Evolutionary conservation across 257 asterid species (phyloP), one percentile per base, ranked within the genome.

Genomic region (Parsonsia alboflavescens): DNA sequence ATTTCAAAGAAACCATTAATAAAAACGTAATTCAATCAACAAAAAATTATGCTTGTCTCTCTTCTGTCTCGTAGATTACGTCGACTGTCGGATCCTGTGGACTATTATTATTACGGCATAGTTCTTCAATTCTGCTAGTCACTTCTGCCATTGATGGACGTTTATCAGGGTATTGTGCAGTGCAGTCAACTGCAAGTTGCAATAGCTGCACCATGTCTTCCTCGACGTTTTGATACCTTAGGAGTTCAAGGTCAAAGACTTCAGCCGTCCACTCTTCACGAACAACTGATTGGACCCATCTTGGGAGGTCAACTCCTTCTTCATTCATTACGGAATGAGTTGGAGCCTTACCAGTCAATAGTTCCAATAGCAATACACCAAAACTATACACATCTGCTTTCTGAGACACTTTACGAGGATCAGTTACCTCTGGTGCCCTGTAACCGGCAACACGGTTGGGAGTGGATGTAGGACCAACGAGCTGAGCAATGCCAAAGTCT

Each of bases 161-260:
- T 44, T 82, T 83, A 68, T 87, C 89, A 0, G 89, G 91, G 76
- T 85, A 78, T 74, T 83, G 85, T 39, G 82, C 86, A 0, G 84
- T 76, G 62, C 91, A 87, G 30, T 85, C 88, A 66, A 85, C 77
- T 28, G 85, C 91, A 26, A 87, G 82, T 53, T 85, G 91, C 81
- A 87, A 80, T 10, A 87, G 85, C 80, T 75, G 81, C 22, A 87
- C 88, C 91, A 87, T 87, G 24, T 86, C 87, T 73, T 84, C 88
- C 79, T 82, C 86, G 0, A 77, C 87, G 44, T 75, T 80, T 64
- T 80, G 85, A 56, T 84, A 79, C 73, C 82, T 75, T 12, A 82
- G 75, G 54, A 86, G 88, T 53, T 81, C 87, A 1, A 75, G 81
- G 30, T 86, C 90, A 30, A 86, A 86, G 10, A 86, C 86, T 77